Conservation (phyloP, 352 stramenopile genomes). For the Phytophthora foliorum region DNA sequence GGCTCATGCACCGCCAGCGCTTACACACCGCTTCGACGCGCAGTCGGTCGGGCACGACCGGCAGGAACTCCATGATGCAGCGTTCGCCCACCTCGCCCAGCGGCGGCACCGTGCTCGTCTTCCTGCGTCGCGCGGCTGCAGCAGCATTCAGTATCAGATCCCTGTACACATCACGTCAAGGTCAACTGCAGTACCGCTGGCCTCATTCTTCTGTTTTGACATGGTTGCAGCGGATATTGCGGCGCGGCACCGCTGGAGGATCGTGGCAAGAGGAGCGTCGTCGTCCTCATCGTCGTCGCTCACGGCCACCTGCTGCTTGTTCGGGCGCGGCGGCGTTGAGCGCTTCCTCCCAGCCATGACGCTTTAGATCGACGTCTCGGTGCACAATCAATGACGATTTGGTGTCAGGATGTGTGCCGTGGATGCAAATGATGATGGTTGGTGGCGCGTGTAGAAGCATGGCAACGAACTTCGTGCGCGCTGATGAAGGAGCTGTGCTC, state of each 20-base stretch:
- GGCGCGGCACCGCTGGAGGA: slow-evolving; percentile 29
- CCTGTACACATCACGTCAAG: slow-evolving; percentile 20
- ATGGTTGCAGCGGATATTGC: neutral
- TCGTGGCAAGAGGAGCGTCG: slow-evolving; percentile 30
- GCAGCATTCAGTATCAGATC: slow-evolving; percentile 21
- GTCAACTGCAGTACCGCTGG: slow-evolving; percentile 37
- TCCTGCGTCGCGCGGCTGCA: slow-evolving; percentile 11
- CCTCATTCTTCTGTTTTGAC: slow-evolving; percentile 19
- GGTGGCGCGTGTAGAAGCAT: slow-evolving; percentile 29
- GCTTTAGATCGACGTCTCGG: slow-evolving; percentile 5
- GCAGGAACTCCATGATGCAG: slow-evolving; percentile 58
- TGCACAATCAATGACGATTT: slow-evolving; percentile 15
- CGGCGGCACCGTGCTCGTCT: neutral
- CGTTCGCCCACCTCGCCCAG: slow-evolving; percentile 59
- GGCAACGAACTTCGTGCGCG: neutral
- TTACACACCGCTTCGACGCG: slow-evolving; percentile 62
- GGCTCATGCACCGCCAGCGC: slow-evolving; percentile 59
- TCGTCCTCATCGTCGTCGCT: slow-evolving; percentile 27
- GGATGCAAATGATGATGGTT: slow-evolving; percentile 24
- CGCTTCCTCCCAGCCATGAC: slow-evolving; percentile 26
- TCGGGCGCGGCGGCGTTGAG: neutral
- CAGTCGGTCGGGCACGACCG: slow-evolving; percentile 60
- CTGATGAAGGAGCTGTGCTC: too few species aligned
- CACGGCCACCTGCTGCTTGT: neutral
- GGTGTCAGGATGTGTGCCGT: slow-evolving; percentile 11